Evolutionary conservation across 2,329 filamentous ascomycete species (phyloP), one percentile per base, ranked within the genome.

Genomic region (Endocalyx cinctus): DNA sequence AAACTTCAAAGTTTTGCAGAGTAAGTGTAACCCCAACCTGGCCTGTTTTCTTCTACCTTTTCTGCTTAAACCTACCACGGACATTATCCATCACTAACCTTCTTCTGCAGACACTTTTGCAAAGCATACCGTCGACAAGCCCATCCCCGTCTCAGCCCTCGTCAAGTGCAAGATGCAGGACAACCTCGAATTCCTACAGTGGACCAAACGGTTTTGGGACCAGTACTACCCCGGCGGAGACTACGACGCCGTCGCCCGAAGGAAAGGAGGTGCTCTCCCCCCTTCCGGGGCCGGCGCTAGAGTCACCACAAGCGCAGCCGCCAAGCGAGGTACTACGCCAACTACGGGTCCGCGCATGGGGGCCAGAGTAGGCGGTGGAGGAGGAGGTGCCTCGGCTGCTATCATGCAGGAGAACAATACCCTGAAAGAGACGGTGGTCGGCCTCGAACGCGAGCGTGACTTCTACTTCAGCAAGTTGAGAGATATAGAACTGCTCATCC

Each of bases 101-200:
- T 18, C 34, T 23, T 26, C 36, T 35, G 5, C 52, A 88, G 90
- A 88, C 62, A 74, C 77, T 46, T 97, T 97, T 58, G 73, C 80
- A 42, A 85, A 84, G 63, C 89, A 97, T 66, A 72, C 80, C 45
- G 76, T 98, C 68, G 89, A 97, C 53, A 88, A 88, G 60, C 83
- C 84, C 17, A 82, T 98, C 51, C 87, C 87, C 39, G 87, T 97
- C 59, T 80, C 95, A 62, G 72, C 76, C 38, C 80, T 98, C 39
- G 79, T 92, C 53, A 98, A 97, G 66, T 98, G 92, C 74, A 96
- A 95, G 73, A 98, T 98, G 90, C 92, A 98, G 74, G 92, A 98
- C 65, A 98, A 98, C 70, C 84, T 98, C 52, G 92, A 97, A 59
- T 98, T 98, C 62, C 73, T 98, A 41, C 92, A 98, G 68, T 98